Percentiles rank a stretch among this genome's conserved stretches.
Conservation (phyloP, 148 eudicot genomes). For the Beta vulgaris region DNA sequence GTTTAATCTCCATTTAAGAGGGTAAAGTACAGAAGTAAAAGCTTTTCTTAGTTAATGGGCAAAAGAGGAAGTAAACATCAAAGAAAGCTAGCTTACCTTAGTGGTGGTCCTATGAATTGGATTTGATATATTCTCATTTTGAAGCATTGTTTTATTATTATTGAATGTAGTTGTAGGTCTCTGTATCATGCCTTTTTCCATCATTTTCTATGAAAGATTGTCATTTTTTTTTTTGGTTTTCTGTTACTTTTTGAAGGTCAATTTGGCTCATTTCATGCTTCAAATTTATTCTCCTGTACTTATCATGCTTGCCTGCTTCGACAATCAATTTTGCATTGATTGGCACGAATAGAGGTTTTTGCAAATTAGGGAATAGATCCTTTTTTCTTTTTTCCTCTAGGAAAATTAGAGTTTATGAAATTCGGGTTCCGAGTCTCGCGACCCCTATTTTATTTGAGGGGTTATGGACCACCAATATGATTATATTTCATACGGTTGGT, state of each 20-base stretch:
- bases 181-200: conserved; percentile 16
- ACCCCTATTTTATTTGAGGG: too few species aligned
- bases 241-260: background rate
- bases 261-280: conserved; percentile 5
- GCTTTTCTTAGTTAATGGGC: background rate
- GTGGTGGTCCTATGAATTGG: conserved; percentile 14
- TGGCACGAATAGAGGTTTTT: background rate
- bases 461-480: too few species aligned
- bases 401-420: too few species aligned
- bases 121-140: background rate
- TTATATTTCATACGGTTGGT: too few species aligned
- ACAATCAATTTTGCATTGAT: background rate
- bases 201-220: conserved; percentile 4
- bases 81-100: conserved; percentile 10
- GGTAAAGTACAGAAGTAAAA: background rate
- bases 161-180: background rate
- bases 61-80: conserved; percentile 8
- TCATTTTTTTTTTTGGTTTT: background rate
- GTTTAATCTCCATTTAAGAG: background rate
- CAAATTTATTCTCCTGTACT: background rate
- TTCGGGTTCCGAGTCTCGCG: too few species aligned
- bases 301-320: background rate
- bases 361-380: background rate
- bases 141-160: background rate
- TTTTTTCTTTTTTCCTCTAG: background rate